Conservation (phyloP, 768 basidiomycete species). For the Mycena kentingensis region DNA sequence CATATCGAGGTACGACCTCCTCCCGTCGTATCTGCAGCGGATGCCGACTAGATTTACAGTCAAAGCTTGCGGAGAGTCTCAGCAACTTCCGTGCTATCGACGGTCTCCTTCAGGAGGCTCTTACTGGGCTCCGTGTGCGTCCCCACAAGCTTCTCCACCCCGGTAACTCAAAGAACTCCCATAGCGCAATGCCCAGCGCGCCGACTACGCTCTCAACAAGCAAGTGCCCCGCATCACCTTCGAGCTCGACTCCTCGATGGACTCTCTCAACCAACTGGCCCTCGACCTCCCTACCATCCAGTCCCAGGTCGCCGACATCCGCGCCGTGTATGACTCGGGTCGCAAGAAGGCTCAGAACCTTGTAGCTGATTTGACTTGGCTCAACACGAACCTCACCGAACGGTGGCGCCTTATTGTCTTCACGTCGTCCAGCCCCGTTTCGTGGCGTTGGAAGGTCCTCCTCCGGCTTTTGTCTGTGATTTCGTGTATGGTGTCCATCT, state of each 20-base stretch:
- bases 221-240: slow-evolving; percentile 65
- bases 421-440: slow-evolving; percentile 70
- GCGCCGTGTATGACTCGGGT: slow-evolving; percentile 70
- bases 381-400: slow-evolving; percentile 77
- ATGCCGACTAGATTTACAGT: slow-evolving; percentile 38
- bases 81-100: slow-evolving; percentile 78
- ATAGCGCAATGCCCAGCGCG: slow-evolving; percentile 60
- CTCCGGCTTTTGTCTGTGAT: slow-evolving; percentile 63
- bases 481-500: slow-evolving; percentile 58
- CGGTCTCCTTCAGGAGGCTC: slow-evolving; percentile 64
- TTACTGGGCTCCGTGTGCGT: slow-evolving; percentile 59
- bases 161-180: slow-evolving; percentile 3
- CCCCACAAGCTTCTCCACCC: background rate
- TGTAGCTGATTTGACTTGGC: slow-evolving; percentile 67
- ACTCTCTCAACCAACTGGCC: slow-evolving; percentile 58
- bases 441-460: slow-evolving; percentile 65
- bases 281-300: slow-evolving; percentile 62
- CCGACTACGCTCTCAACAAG: slow-evolving; percentile 55
- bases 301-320: slow-evolving; percentile 61
- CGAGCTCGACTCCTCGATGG: slow-evolving; percentile 62
- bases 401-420: slow-evolving; percentile 77
- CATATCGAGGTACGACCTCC: slow-evolving; percentile 52
- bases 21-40: background rate
- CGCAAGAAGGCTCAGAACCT: slow-evolving; percentile 67
- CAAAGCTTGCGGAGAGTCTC: slow-evolving; percentile 66